Percentiles rank a stretch among this genome's conserved stretches.
Conservation (phyloP, 345 rosid species). For the Cardamine chenopodiifolia region DNA sequence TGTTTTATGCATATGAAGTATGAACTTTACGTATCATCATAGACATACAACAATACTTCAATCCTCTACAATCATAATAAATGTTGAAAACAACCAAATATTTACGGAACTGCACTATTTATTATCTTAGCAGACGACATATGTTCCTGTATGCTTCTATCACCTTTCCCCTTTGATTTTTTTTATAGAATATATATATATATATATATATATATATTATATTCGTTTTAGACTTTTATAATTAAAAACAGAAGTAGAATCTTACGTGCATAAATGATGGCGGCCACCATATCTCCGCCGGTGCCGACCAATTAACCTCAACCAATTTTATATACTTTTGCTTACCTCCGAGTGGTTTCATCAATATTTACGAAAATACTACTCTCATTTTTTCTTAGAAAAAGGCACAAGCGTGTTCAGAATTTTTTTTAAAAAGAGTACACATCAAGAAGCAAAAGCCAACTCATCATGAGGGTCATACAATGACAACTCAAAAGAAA, state of each 20-base stretch:
- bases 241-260: not conserved
- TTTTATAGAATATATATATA: not conserved
- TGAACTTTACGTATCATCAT: not conserved
- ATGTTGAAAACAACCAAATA: not conserved
- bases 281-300: slow-evolving; percentile 22
- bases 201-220: not conserved
- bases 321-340: slow-evolving; percentile 18
- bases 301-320: slow-evolving; percentile 32
- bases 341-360: not conserved
- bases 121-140: slow-evolving; percentile 6
- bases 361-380: not conserved
- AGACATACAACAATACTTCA: not conserved
- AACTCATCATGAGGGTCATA: slow-evolving; percentile 34
- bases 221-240: not conserved
- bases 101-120: slow-evolving; percentile 6
- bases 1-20: not conserved
- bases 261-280: slow-evolving; percentile 13
- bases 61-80: not conserved
- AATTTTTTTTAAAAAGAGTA: not conserved
- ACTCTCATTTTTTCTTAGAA: not conserved
- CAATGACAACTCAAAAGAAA: slow-evolving; percentile 37
- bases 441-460: slow-evolving; percentile 23
- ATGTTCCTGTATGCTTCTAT: not conserved
- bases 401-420: not conserved
- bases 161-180: not conserved